Conservation (phyloP, 2,329 filamentous ascomycete genomes). For the Talaromyces pinophilus region DNA sequence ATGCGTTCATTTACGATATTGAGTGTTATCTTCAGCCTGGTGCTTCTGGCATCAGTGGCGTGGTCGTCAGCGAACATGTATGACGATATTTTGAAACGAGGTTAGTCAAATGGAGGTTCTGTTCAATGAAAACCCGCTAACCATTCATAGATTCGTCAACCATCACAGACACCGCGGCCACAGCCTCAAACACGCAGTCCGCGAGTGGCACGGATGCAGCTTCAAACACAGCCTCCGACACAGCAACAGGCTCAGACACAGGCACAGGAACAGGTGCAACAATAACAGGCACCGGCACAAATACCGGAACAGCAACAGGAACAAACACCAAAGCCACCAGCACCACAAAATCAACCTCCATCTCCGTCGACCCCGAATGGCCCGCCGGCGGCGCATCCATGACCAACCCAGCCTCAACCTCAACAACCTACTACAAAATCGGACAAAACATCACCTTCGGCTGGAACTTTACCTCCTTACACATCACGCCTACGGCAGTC, state of each 20-base stretch:
- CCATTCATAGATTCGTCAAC: not conserved
- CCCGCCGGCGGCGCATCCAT: conserved; percentile 63
- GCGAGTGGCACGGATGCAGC: not conserved
- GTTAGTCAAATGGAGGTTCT: not conserved
- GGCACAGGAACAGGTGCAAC: conserved; percentile 19
- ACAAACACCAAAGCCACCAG: not conserved
- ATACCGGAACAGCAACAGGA: conserved; percentile 3
- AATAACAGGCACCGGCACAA: conserved; percentile 23
- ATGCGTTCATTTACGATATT: conserved; percentile 39
- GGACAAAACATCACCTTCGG: conserved; percentile 63
- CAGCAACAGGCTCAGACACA: conserved; percentile 25
- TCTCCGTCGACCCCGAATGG: conserved; percentile 54
- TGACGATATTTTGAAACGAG: conserved; percentile 26
- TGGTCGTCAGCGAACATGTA: conserved; percentile 30
- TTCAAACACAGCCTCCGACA: conserved; percentile 24
- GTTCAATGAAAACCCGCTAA: not conserved
- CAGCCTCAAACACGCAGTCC: not conserved
- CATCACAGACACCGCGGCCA: conserved; percentile 26
- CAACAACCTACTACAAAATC: conserved; percentile 64
- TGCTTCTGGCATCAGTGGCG: conserved; percentile 37
- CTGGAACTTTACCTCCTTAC: conserved; percentile 69
- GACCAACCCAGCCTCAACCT: conserved; percentile 57
- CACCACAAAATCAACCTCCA: conserved; percentile 34
- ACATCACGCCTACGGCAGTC: conserved; percentile 58
- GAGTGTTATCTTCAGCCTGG: conserved; percentile 36